Evolutionary conservation across 2,329 filamentous ascomycete genomes (phyloP).

Genomic region (Fusarium albosuccineum): DNA sequence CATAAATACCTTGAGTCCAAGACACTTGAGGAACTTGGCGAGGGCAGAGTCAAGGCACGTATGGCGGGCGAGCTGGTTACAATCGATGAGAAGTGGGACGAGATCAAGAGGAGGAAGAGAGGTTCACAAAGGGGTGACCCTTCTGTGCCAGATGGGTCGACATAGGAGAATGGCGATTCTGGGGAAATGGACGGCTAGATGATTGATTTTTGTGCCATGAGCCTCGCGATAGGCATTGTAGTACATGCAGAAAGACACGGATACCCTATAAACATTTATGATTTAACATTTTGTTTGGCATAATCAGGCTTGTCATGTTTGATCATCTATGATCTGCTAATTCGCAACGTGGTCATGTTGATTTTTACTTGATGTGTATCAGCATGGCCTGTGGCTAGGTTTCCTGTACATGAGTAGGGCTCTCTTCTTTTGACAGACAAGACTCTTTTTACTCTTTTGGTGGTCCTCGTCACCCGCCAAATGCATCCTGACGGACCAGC

Average conservation of each 20-base stretch:
- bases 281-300: not conserved
- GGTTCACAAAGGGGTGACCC: slow-evolving; percentile 41
- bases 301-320: not conserved
- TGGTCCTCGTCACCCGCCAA: not conserved
- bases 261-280: slow-evolving; percentile 27
- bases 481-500: slow-evolving; percentile 45
- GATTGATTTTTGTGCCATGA: slow-evolving; percentile 13
- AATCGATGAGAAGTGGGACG: slow-evolving; percentile 58
- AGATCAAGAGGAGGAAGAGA: slow-evolving; percentile 52
- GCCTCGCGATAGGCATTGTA: slow-evolving; percentile 8
- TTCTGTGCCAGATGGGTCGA: slow-evolving; percentile 39
- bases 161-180: slow-evolving; percentile 12
- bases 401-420: not conserved
- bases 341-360: not conserved
- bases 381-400: no score
- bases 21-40: slow-evolving; percentile 64
- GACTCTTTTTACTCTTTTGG: no score
- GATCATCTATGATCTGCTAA: not conserved
- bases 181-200: slow-evolving; percentile 1
- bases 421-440: no score
- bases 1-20: slow-evolving; percentile 58
- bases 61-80: slow-evolving; percentile 60
- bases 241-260: slow-evolving; percentile 6
- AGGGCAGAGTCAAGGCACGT: slow-evolving; percentile 60
- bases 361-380: not conserved